phyloP scores from a whole-genome alignment of 345 rosid genomes.

The Raphanus raphanistrum region DNA sequence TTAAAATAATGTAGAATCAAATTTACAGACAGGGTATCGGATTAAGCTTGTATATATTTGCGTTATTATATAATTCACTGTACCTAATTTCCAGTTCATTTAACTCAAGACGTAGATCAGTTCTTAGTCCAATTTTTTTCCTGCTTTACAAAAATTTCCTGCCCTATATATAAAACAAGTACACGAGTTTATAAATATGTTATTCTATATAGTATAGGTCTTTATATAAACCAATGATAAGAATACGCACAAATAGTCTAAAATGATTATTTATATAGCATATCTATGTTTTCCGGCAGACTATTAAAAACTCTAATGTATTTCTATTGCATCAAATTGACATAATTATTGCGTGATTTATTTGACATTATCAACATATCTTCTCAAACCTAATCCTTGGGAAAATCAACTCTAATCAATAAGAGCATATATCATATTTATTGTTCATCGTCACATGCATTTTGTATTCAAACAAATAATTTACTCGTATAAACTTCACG shows the following conservation, averaged over 20 bases:
- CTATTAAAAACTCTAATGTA: conserved; percentile 2
- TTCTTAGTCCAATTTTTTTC: neutral
- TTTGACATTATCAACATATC: conserved; percentile 32
- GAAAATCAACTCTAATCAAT: conserved; percentile 40
- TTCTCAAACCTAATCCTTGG: conserved; percentile 41
- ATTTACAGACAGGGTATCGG: neutral
- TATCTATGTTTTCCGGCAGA: conserved; percentile 2
- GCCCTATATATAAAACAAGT: neutral
- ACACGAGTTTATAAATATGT: neutral
- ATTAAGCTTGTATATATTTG: neutral
- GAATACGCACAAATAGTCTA: conserved; percentile 16
- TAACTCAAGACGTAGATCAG: neutral
- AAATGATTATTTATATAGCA: neutral
- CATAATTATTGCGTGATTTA: conserved; percentile 34
- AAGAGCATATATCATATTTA: conserved; percentile 36
- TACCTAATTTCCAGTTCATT: neutral
- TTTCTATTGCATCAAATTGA: conserved; percentile 14
- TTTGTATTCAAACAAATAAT: conserved; percentile 17
- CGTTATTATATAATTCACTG: neutral
- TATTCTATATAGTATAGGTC: neutral
- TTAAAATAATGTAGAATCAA: neutral
- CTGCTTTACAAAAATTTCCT: neutral
- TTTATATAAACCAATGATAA: no score
- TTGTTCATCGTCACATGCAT: conserved; percentile 39
- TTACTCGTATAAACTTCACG: conserved; percentile 8